phyloP scores from a whole-genome alignment of 768 basidiomycete genomes.

The Lyophyllum decastes region DNA sequence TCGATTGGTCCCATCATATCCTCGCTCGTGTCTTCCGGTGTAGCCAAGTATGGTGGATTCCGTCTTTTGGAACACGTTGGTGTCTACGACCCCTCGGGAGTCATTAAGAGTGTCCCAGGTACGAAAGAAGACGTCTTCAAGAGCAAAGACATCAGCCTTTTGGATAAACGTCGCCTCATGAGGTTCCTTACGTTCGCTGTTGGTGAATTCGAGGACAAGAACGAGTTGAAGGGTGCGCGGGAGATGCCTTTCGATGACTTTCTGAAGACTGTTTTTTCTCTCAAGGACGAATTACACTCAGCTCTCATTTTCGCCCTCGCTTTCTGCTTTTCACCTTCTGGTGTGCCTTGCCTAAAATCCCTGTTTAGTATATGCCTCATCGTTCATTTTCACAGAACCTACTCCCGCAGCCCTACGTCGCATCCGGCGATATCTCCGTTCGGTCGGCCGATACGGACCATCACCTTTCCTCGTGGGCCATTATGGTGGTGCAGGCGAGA shows the following conservation, averaged over 20 bases:
- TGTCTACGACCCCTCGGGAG: slow-evolving; percentile 51
- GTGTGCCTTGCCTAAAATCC: slow-evolving; percentile 41
- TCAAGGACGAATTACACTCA: slow-evolving; percentile 56
- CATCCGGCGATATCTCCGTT: slow-evolving; percentile 71
- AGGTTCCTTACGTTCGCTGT: slow-evolving; percentile 85
- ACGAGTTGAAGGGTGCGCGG: slow-evolving; percentile 58
- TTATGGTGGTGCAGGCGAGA: slow-evolving; percentile 91
- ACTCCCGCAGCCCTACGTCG: slow-evolving; percentile 69
- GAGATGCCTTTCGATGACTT: slow-evolving; percentile 61
- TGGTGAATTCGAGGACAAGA: slow-evolving; percentile 67
- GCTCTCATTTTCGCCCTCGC: slow-evolving; percentile 81
- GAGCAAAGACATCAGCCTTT: slow-evolving; percentile 67
- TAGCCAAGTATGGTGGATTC: slow-evolving; percentile 90
- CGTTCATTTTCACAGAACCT: slow-evolving; percentile 49
- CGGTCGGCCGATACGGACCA: slow-evolving; percentile 81
- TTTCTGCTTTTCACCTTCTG: slow-evolving; percentile 58
- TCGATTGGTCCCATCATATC: slow-evolving; percentile 79
- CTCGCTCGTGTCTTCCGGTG: slow-evolving; percentile 77
- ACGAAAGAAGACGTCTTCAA: slow-evolving; percentile 95
- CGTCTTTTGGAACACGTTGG: slow-evolving; percentile 74
- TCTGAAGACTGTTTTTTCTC: slow-evolving; percentile 61
- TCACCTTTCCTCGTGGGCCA: slow-evolving; percentile 90
- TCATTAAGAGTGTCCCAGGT: slow-evolving; percentile 71
- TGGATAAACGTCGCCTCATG: slow-evolving; percentile 92
- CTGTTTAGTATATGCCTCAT: no score